Percentiles rank a stretch among this genome's conserved stretches.
Conservation (phyloP, 768 basidiomycete genomes). For the Gymnopilus dilepis region DNA sequence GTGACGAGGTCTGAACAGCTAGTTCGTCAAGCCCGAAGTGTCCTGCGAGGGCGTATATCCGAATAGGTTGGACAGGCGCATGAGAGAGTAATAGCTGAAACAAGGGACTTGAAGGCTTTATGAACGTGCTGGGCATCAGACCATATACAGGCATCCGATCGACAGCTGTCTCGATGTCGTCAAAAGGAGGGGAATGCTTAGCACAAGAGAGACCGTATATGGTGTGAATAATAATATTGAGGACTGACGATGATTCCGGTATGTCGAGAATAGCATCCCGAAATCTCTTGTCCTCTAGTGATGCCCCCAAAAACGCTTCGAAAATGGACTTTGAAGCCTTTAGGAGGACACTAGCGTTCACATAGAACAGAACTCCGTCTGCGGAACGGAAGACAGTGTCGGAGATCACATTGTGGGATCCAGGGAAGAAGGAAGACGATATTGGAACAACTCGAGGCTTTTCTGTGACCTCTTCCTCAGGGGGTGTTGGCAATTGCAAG, state of each 20-base stretch:
- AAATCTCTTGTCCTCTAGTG: conserved; percentile 15
- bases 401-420: conserved; percentile 25
- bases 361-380: conserved; percentile 36
- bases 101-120: conserved; percentile 18
- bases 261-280: conserved; percentile 25
- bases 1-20: conserved; percentile 25
- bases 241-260: conserved; percentile 25
- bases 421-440: conserved; percentile 34
- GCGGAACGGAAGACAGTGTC: conserved; percentile 33
- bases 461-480: neutral
- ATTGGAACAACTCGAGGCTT: conserved; percentile 22
- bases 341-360: conserved; percentile 24
- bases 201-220: conserved; percentile 27
- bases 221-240: conserved; percentile 31
- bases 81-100: conserved; percentile 28
- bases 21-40: conserved; percentile 25
- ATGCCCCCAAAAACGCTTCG: conserved; percentile 18
- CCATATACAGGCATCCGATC: conserved; percentile 27
- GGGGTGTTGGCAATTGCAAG: conserved; percentile 11
- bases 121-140: conserved; percentile 14
- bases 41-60: conserved; percentile 30
- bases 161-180: conserved; percentile 26
- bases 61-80: conserved; percentile 24
- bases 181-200: conserved; percentile 23
- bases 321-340: conserved; percentile 23